Evolutionary conservation across 495 filamentous ascomycete species (phyloP).

Genomic region (Podospora didyma): DNA sequence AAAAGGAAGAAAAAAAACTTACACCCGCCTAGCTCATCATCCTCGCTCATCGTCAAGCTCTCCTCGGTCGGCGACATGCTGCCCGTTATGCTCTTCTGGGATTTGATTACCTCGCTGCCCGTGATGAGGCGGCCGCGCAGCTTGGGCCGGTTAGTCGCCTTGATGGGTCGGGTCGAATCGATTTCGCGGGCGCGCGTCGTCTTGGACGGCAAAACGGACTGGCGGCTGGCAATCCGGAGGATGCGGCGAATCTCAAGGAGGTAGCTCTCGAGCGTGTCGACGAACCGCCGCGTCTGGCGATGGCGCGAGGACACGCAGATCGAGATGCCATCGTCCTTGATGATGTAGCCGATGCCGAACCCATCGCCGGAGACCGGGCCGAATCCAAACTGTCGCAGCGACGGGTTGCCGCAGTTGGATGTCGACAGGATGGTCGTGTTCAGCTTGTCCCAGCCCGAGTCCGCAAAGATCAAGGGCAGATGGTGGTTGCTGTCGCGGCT

Average conservation of each 20-base stretch:
- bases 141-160: slow-evolving; percentile 38
- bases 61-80: slow-evolving; percentile 51
- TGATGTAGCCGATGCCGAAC: slow-evolving; percentile 98
- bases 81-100: slow-evolving; percentile 34
- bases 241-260: slow-evolving; percentile 85
- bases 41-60: slow-evolving; percentile 65
- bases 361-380: slow-evolving; percentile 92
- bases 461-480: slow-evolving; percentile 80
- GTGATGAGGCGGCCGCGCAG: slow-evolving; percentile 56
- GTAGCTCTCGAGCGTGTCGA: slow-evolving; percentile 86
- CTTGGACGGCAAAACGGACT: slow-evolving; percentile 20
- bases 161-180: slow-evolving; percentile 23
- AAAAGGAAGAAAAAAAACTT: slow-evolving; percentile 40
- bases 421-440: slow-evolving; percentile 94
- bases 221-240: slow-evolving; percentile 61
- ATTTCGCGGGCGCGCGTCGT: slow-evolving; percentile 41
- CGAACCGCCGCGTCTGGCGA: slow-evolving; percentile 82
- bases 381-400: slow-evolving; percentile 94
- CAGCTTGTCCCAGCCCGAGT: slow-evolving; percentile 87
- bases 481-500: slow-evolving; percentile 26
- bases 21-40: slow-evolving; percentile 91
- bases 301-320: slow-evolving; percentile 93
- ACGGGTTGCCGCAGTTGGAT: slow-evolving; percentile 98
- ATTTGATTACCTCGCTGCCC: slow-evolving; percentile 34
- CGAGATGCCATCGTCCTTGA: slow-evolving; percentile 90